Percentiles rank a stretch among this genome's conserved stretches.
Evolutionary conservation across 2,329 filamentous ascomycete species (phyloP).

Genomic region (Allantophomopsis cytisporea): DNA sequence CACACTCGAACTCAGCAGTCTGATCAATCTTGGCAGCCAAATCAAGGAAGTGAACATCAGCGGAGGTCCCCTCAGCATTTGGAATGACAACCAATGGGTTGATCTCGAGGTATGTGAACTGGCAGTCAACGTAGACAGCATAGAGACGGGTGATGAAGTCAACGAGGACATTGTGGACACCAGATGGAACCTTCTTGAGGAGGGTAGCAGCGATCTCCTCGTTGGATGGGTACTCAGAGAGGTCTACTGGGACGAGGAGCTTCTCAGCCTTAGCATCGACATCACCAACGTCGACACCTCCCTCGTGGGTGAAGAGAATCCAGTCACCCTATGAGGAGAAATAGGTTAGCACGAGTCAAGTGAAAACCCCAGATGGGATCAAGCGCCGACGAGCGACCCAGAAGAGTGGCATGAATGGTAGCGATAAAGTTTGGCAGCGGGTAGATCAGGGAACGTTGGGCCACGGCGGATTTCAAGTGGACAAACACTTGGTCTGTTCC

Average conservation of each 20-base stretch:
- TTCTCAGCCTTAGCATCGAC: constrained; percentile 98
- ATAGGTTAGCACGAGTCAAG: background rate
- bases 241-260: constrained; percentile 91
- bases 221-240: constrained; percentile 90
- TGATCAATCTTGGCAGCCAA: constrained; percentile 97
- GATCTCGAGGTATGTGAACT: constrained; percentile 99
- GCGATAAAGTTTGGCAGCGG: too few species aligned
- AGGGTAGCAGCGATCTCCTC: constrained; percentile 77
- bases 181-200: constrained; percentile 85
- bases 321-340: constrained; percentile 66
- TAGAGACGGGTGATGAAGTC: constrained; percentile 99
- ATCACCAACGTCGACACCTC: constrained; percentile 98
- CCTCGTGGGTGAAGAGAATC: constrained; percentile 99
- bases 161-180: constrained; percentile 93
- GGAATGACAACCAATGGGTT: constrained; percentile 98
- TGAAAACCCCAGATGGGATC: background rate
- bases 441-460: too few species aligned
- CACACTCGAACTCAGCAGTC: constrained; percentile 98
- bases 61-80: constrained; percentile 82
- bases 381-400: background rate
- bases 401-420: too few species aligned
- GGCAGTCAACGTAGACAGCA: constrained; percentile 98
- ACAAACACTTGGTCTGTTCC: too few species aligned
- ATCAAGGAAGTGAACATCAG: constrained; percentile 95
- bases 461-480: too few species aligned